These are phyloP conservation scores for Arthroderma uncinatum DNA, from an alignment of 2,329 filamentous ascomycete genomes.

Conservation along the genomic window DNA sequence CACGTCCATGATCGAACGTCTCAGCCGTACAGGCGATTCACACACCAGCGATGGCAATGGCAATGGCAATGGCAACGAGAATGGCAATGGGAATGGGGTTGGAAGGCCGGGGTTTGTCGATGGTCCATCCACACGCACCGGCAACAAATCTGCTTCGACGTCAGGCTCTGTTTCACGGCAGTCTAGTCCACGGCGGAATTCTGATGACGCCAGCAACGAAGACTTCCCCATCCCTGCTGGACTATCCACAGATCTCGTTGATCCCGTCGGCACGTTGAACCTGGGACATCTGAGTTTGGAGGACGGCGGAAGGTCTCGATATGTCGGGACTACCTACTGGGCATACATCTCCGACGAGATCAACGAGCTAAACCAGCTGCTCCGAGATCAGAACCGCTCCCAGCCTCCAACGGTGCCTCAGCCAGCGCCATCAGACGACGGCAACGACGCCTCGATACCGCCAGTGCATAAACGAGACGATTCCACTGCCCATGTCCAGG, in stretches of 20 bases:
- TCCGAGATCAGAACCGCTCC: slow-evolving; percentile 33
- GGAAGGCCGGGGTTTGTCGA: not conserved
- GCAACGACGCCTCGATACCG: not conserved
- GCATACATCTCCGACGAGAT: slow-evolving; percentile 38
- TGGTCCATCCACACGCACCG: not conserved
- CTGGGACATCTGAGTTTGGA: slow-evolving; percentile 35
- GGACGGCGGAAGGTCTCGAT: slow-evolving; percentile 35
- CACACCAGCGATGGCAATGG: slow-evolving; percentile 16
- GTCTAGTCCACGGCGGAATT: slow-evolving; percentile 25
- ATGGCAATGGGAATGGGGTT: slow-evolving; percentile 1
- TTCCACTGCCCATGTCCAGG: not conserved
- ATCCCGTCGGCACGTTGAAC: slow-evolving; percentile 33
- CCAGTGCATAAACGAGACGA: not conserved
- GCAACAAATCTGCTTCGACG: not conserved
- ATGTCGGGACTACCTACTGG: slow-evolving; percentile 38
- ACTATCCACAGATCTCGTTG: slow-evolving; percentile 32
- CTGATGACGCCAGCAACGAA: slow-evolving; percentile 26
- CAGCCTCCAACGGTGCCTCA: slow-evolving; percentile 5
- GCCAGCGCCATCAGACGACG: not conserved
- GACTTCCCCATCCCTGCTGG: slow-evolving; percentile 35
- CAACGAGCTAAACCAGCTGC: slow-evolving; percentile 34
- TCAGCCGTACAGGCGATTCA: slow-evolving; percentile 28
- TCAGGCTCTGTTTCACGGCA: slow-evolving; percentile 17
- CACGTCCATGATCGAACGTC: slow-evolving; percentile 34
- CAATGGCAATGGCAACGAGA: not conserved